These are phyloP conservation scores for Gossypium lobatum DNA, from an alignment of 441 rosid species.

Conservation along the genomic window DNA sequence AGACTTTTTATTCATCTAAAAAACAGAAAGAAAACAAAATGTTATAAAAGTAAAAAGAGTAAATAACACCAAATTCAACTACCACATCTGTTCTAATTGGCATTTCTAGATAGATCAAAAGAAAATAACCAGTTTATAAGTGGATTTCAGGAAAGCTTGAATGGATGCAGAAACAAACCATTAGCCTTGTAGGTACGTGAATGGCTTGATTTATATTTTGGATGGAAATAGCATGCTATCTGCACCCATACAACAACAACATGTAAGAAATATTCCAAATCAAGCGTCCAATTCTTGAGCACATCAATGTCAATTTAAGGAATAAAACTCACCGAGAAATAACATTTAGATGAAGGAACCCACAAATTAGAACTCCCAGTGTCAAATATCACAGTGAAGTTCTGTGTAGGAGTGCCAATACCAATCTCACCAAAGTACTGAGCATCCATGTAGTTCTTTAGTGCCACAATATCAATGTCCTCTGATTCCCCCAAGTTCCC, in stretches of 20 bases:
- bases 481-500: conserved; percentile 36
- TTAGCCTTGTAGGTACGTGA: conserved; percentile 62
- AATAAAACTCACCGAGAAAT: conserved; percentile 56
- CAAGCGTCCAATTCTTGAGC: neutral
- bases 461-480: conserved; percentile 50
- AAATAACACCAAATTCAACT: neutral
- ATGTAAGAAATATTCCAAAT: neutral
- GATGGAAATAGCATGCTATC: conserved; percentile 71
- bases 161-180: conserved; percentile 38
- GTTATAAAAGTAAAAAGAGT: neutral
- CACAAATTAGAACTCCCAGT: conserved; percentile 86
- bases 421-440: conserved; percentile 86
- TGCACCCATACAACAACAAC: conserved; percentile 18
- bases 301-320: neutral
- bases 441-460: conserved; percentile 79
- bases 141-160: neutral
- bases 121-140: neutral
- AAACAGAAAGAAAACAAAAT: neutral
- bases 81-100: neutral
- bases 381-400: conserved; percentile 79
- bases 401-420: conserved; percentile 71
- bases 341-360: conserved; percentile 83
- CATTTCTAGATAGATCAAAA: neutral
- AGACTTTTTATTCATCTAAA: neutral
- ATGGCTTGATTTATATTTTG: conserved; percentile 55